Conservation (phyloP, 2,329 filamentous ascomycete genomes). For the Colletotrichum theobromicola region DNA sequence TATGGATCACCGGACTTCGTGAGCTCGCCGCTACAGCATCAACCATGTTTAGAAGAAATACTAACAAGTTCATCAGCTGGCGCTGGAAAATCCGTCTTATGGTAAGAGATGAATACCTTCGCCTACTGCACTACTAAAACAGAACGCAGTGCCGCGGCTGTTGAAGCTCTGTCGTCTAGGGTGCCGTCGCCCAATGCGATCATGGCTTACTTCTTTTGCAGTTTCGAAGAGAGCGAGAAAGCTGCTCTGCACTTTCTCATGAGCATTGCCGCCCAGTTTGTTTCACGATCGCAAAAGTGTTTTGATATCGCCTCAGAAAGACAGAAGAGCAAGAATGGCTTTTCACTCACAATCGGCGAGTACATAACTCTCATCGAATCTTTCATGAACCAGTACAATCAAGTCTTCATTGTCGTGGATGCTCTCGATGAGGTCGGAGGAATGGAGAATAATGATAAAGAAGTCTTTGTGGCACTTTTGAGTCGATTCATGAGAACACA, state of each 20-base stretch:
- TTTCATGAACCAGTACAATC: not conserved
- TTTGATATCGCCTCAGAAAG: not conserved
- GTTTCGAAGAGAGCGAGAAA: not conserved
- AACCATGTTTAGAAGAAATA: no score
- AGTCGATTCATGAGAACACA: no score
- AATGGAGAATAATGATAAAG: not conserved
- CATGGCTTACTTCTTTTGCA: not conserved
- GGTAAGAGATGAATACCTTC: no score
- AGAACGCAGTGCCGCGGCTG: no score
- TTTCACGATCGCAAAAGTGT: not conserved
- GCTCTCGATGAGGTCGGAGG: not conserved
- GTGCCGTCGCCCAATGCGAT: no score
- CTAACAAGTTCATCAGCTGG: not conserved
- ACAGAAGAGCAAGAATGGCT: accelerated
- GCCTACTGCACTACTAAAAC: no score
- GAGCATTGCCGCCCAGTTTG: not conserved
- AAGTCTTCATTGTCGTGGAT: not conserved
- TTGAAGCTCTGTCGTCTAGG: no score
- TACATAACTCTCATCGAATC: not conserved
- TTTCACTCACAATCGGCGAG: not conserved
- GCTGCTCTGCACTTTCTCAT: not conserved
- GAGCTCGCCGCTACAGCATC: no score
- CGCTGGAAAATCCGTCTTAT: no score
- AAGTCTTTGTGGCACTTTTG: no score
- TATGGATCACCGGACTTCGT: not conserved